These are phyloP conservation scores for Suillus tomentosus DNA, from an alignment of 768 basidiomycete genomes.

Conservation along the genomic window DNA sequence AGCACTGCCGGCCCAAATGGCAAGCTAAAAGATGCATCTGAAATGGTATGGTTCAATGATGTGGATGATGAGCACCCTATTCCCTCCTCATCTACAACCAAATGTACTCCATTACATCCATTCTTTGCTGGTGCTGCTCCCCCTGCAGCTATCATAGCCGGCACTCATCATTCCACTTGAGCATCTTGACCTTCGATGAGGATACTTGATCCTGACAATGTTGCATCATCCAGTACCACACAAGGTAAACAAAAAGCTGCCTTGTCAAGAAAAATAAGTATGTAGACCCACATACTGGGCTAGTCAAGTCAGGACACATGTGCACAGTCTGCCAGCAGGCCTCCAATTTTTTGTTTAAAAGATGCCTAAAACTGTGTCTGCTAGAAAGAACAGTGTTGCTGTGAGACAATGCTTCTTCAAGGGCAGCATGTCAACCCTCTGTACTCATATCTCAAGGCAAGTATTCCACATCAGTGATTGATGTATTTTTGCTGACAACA, in stretches of 20 bases:
- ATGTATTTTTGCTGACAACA: too few relatives aligned
- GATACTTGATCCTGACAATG: not conserved
- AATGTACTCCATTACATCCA: not conserved
- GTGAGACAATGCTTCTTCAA: too few relatives aligned
- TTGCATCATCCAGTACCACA: not conserved
- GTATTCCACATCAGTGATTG: too few relatives aligned
- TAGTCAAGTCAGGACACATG: not conserved
- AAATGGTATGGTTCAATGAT: slow-evolving; percentile 6
- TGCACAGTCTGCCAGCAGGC: not conserved
- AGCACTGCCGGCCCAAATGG: not conserved
- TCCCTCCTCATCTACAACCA: not conserved
- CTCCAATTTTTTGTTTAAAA: too few relatives aligned
- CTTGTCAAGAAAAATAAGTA: not conserved
- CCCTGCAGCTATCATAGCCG: not conserved
- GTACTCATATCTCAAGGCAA: too few relatives aligned
- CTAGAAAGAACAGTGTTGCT: too few relatives aligned
- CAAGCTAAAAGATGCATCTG: slow-evolving; percentile 1
- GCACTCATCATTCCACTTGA: not conserved
- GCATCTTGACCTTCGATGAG: not conserved
- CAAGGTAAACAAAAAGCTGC: not conserved
- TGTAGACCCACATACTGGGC: slow-evolving; percentile 1
- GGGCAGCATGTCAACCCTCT: too few relatives aligned
- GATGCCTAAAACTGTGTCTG: too few relatives aligned
- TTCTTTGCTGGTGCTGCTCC: not conserved
- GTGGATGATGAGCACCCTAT: not conserved